Conservation (phyloP, 192 early-diverging fungal species). For the Radiomyces spectabilis region DNA sequence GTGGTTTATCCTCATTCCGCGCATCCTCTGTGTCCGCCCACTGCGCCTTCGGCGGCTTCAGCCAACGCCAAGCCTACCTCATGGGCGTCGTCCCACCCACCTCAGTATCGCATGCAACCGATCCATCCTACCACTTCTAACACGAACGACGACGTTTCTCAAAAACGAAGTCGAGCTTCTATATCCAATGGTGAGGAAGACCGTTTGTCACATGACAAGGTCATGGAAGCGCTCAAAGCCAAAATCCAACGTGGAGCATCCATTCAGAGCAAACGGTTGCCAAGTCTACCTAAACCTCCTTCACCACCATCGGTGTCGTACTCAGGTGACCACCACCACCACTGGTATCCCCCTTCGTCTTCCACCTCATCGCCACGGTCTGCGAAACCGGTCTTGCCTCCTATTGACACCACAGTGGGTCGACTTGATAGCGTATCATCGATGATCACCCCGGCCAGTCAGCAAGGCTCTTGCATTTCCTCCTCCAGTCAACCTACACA, state of each 20-base stretch:
- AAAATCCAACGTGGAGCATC: constrained; percentile 22
- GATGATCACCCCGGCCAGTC: too few relatives aligned
- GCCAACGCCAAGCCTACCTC: neutral
- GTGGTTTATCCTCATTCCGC: constrained; percentile 20
- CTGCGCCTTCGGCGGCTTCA: neutral
- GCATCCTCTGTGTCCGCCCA: constrained; percentile 19
- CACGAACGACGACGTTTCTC: neutral
- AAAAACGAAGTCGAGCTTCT: neutral
- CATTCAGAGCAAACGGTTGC: too few relatives aligned
- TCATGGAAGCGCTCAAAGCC: constrained; percentile 29
- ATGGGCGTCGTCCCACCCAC: constrained; percentile 4
- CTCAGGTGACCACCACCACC: neutral
- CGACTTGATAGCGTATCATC: too few relatives aligned
- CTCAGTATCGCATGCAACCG: constrained; percentile 4
- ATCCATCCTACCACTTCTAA: too few relatives aligned
- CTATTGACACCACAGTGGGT: constrained; percentile 24
- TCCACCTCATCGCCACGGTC: constrained; percentile 22
- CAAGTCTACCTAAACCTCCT: neutral
- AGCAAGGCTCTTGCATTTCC: too few relatives aligned
- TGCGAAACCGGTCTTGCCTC: constrained; percentile 22
- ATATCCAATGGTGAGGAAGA: neutral
- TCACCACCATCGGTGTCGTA: neutral
- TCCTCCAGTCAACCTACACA: too few relatives aligned
- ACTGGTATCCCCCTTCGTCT: neutral
- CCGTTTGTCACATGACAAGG: constrained; percentile 17